phyloP scores from a whole-genome alignment of 2,329 filamentous ascomycete genomes.

The Alternaria brassicicola region DNA sequence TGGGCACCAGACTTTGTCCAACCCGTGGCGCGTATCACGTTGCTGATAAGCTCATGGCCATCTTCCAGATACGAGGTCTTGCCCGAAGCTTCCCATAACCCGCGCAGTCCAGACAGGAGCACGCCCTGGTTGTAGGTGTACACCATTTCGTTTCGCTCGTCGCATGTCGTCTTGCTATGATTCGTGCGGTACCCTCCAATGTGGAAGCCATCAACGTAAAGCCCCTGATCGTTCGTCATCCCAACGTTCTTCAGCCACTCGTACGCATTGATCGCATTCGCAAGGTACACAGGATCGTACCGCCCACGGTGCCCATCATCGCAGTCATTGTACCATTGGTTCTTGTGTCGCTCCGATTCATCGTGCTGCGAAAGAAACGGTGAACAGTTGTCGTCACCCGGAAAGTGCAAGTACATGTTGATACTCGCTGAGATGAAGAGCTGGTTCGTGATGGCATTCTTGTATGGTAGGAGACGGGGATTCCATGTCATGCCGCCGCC shows the following conservation, averaged over 20 bases:
- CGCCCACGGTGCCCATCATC: conserved; percentile 8
- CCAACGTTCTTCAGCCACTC: conserved; percentile 78
- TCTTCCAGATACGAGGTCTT: conserved; percentile 74
- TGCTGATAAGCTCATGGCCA: conserved; percentile 76
- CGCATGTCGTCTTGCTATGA: conserved; percentile 72
- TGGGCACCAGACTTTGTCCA: conserved; percentile 58
- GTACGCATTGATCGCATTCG: conserved; percentile 78
- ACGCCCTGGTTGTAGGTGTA: conserved; percentile 98
- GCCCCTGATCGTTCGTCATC: conserved; percentile 77
- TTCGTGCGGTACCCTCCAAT: conserved; percentile 67
- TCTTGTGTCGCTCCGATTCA: conserved; percentile 9
- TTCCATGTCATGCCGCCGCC: conserved; percentile 92
- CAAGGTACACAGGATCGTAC: conserved; percentile 69
- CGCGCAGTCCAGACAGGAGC: conserved; percentile 78
- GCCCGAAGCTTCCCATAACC: conserved; percentile 79
- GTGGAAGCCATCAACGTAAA: conserved; percentile 90
- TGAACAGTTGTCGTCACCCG: conserved; percentile 75
- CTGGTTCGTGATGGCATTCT: conserved; percentile 95
- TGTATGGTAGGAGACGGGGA: conserved; percentile 76
- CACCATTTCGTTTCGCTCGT: conserved; percentile 83
- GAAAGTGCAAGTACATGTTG: conserved; percentile 88
- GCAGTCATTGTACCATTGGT: conserved; percentile 16
- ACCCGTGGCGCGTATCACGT: conserved; percentile 78
- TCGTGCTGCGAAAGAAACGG: conserved; percentile 62
- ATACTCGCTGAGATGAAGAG: conserved; percentile 84